These are phyloP conservation scores for Hypomyces rosellus DNA, from an alignment of 2,329 filamentous ascomycete genomes.

Conservation along the genomic window DNA sequence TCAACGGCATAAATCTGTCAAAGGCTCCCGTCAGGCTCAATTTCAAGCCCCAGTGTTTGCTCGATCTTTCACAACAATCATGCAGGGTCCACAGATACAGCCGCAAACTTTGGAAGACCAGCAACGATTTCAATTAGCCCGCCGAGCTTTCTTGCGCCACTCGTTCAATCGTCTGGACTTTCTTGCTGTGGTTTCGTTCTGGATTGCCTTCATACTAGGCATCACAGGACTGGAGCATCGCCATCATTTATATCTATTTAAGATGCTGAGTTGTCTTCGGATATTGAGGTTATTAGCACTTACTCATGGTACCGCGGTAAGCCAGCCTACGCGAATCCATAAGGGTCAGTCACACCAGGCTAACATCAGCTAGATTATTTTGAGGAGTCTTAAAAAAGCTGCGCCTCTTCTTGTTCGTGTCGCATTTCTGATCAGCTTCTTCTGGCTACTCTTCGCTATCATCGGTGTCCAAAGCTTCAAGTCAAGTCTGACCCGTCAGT, in stretches of 20 bases:
- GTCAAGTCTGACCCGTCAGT: conserved; percentile 69
- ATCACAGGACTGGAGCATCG: conserved; percentile 61
- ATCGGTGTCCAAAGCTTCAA: conserved; percentile 96
- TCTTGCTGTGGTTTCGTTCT: conserved; percentile 88
- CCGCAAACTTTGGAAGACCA: conserved; percentile 66
- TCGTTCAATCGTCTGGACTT: conserved; percentile 96
- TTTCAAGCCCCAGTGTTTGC: conserved; percentile 60
- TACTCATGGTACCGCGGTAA: conserved; percentile 85
- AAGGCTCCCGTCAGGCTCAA: conserved; percentile 40
- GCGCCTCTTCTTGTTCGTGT: conserved; percentile 88
- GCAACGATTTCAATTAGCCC: conserved; percentile 77
- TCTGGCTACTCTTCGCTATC: conserved; percentile 96
- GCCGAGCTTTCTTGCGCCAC: conserved; percentile 86
- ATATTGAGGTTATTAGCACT: conserved; percentile 86
- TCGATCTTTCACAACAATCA: conserved; percentile 74
- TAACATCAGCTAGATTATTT: conserved; percentile 60
- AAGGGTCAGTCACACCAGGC: background rate
- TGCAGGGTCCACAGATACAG: conserved; percentile 51
- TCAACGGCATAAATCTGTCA: conserved; percentile 64
- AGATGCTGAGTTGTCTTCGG: conserved; percentile 92
- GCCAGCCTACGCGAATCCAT: conserved; percentile 20
- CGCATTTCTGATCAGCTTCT: conserved; percentile 90
- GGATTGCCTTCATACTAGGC: conserved; percentile 77
- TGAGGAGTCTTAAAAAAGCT: conserved; percentile 91
- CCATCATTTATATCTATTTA: conserved; percentile 79